phyloP scores from a whole-genome alignment of 2,329 filamentous ascomycete species.

The Thielaviopsis populi region DNA sequence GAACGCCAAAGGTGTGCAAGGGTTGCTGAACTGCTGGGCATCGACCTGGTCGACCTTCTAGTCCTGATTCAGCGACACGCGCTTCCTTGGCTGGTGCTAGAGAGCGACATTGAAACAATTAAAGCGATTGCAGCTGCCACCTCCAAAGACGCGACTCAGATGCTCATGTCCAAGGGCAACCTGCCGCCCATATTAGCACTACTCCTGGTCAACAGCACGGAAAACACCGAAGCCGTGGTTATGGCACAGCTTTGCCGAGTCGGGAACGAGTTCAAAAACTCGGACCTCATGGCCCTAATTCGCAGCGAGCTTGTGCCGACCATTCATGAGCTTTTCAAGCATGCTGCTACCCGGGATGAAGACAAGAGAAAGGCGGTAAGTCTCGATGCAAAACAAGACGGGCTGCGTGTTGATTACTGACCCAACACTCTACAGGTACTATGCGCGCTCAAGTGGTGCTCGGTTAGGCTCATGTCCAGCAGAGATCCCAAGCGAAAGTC shows the following conservation, averaged over 20 bases:
- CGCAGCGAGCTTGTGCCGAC: slow-evolving; percentile 60
- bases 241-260: slow-evolving; percentile 54
- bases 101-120: slow-evolving; percentile 62
- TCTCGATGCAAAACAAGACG: background rate
- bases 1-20: slow-evolving; percentile 70
- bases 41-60: slow-evolving; percentile 60
- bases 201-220: slow-evolving; percentile 41
- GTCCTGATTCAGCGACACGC: slow-evolving; percentile 64
- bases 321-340: slow-evolving; percentile 68
- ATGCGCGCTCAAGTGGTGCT: slow-evolving; percentile 34
- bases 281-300: slow-evolving; percentile 53
- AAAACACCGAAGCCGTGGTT: slow-evolving; percentile 49
- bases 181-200: slow-evolving; percentile 43
- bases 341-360: slow-evolving; percentile 52
- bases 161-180: slow-evolving; percentile 42
- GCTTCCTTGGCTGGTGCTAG: slow-evolving; percentile 72
- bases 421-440: slow-evolving; percentile 1
- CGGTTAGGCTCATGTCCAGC: slow-evolving; percentile 25
- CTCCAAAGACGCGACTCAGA: slow-evolving; percentile 46
- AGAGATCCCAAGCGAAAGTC: slow-evolving; percentile 34
- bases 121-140: slow-evolving; percentile 66
- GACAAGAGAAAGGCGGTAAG: slow-evolving; percentile 43
- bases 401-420: background rate
- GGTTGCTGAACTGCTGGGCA: slow-evolving; percentile 66
- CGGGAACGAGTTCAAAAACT: slow-evolving; percentile 52